These are phyloP conservation scores for Suhomyces prunicola DNA, from an alignment of 805 yeast genomes.

Conservation along the genomic window DNA sequence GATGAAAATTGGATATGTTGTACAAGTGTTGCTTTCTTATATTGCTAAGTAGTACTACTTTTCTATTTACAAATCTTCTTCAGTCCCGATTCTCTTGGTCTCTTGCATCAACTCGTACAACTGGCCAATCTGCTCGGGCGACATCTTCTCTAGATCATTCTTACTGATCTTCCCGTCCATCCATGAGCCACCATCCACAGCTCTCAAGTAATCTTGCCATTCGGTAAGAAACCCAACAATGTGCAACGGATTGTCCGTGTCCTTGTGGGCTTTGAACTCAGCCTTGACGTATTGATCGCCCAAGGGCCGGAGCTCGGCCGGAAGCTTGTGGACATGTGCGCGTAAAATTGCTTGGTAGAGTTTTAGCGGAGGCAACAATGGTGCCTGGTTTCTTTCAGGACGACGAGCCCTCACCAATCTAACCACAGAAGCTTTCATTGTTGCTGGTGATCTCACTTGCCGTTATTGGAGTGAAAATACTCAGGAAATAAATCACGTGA, in stretches of 20 bases:
- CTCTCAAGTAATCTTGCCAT: conserved; percentile 83
- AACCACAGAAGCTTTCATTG: conserved; percentile 38
- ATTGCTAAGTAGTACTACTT: neutral
- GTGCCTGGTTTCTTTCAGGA: conserved; percentile 34
- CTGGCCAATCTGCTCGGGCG: conserved; percentile 87
- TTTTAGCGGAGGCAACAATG: conserved; percentile 76
- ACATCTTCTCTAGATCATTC: conserved; percentile 72
- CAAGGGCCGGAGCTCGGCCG: conserved; percentile 63
- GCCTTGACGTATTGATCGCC: conserved; percentile 89
- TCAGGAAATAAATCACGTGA: neutral
- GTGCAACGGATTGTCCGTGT: conserved; percentile 84
- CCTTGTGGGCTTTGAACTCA: conserved; percentile 83
- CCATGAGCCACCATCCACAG: conserved; percentile 49
- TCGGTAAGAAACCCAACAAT: conserved; percentile 89
- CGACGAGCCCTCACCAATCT: conserved; percentile 39
- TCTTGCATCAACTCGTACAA: conserved; percentile 75
- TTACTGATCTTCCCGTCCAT: conserved; percentile 49
- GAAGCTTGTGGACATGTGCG: conserved; percentile 67
- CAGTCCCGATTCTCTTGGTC: conserved; percentile 40
- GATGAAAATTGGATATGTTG: too few relatives aligned
- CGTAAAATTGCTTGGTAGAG: conserved; percentile 79
- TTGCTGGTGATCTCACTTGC: neutral
- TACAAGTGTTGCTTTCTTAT: neutral
- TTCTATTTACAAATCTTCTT: neutral
- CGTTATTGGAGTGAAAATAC: neutral